Evolutionary conservation across 2,329 filamentous ascomycete genomes (phyloP), one percentile per base, ranked within the genome.

Genomic region (Xylariomycetidae sp.): DNA sequence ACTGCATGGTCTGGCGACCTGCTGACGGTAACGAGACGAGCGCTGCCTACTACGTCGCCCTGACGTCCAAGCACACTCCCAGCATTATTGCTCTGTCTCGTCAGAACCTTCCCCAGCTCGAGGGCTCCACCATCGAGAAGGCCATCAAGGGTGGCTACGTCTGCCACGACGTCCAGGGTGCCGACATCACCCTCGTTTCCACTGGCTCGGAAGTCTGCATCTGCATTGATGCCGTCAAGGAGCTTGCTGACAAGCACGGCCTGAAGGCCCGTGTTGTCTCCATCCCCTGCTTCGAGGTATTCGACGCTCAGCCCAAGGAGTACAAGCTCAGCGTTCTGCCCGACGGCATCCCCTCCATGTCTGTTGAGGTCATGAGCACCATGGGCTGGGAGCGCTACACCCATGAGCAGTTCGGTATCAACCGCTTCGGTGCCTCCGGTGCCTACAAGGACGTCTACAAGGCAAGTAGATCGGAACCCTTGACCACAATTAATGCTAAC

Each of bases 1-100:
- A 98, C 82, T 85, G 84, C 75, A 95, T 96, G 86, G 90, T 96
- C 56, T 96, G 92, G 92, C 89, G 92, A 60, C 92, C 92, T 50
- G 90, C 92, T 54, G 92, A 96, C 58, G 90, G 90, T 58, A 96
- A 96, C 73, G 92, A 98, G 84, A 92, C 85, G 54, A 93, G 85
- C 59, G 90, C 88, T 56, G 90, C 92, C 50, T 98, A 96, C 79
- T 96, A 96, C 71, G 75, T 94, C 56, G 86, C 89, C 31, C 72
- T 98, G 50, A 95, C 85, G 48, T 83, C 86, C 55, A 86, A 87
- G 70, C 72, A 82, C 65, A 95, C 90, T 23, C 92, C 92, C 48
- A 87, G 80, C 64, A 92, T 98, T 65, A 70, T 98, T 51, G 92
- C 92, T 38, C 78, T 98, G 43, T 95, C 92, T 49, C 87, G 92